A percentile compares a stretch with the other conserved stretches of the same genome.
Conservation (phyloP, 495 filamentous ascomycete species). For the Sordaria brevicollis region DNA sequence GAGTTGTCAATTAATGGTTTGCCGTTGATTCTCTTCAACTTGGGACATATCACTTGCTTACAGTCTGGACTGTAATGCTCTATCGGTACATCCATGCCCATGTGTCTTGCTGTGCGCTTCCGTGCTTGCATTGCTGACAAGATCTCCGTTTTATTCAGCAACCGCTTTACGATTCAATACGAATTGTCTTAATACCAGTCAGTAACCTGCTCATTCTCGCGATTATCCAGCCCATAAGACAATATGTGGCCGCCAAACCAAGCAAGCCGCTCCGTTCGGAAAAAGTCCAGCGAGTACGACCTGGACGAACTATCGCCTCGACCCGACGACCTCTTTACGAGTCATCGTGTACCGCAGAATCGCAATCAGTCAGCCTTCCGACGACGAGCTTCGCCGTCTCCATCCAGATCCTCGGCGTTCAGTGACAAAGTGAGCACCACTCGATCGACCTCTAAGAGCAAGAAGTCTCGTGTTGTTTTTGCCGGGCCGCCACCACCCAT, state of each 20-base stretch:
- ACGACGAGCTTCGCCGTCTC: not conserved
- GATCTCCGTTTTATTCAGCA: not conserved
- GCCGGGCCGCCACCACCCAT: slow-evolving; percentile 26
- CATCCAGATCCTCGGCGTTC: slow-evolving; percentile 4
- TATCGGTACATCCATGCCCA: not conserved
- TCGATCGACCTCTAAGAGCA: slow-evolving; percentile 13
- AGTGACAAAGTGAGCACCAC: slow-evolving; percentile 11
- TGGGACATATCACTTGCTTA: not conserved
- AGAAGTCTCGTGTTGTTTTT: slow-evolving; percentile 15
- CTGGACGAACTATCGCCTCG: slow-evolving; percentile 31
- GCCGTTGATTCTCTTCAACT: not conserved
- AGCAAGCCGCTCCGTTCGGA: slow-evolving; percentile 12
- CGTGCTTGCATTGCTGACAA: not conserved
- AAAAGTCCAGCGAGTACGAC: slow-evolving; percentile 31
- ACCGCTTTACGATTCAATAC: not conserved
- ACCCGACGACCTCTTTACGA: slow-evolving; percentile 25
- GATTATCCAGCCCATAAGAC: slow-evolving; percentile 13
- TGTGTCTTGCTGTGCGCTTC: not conserved
- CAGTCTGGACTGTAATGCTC: not conserved
- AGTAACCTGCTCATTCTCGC: slow-evolving; percentile 18
- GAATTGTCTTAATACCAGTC: not conserved
- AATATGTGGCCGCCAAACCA: slow-evolving; percentile 9
- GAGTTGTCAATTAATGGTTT: not conserved
- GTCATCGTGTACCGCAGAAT: not conserved
- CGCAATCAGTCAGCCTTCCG: not conserved